Percentiles rank a stretch among this genome's conserved stretches.
Conservation (phyloP, 2,329 filamentous ascomycete species). For the Emydomyces testavorans region DNA sequence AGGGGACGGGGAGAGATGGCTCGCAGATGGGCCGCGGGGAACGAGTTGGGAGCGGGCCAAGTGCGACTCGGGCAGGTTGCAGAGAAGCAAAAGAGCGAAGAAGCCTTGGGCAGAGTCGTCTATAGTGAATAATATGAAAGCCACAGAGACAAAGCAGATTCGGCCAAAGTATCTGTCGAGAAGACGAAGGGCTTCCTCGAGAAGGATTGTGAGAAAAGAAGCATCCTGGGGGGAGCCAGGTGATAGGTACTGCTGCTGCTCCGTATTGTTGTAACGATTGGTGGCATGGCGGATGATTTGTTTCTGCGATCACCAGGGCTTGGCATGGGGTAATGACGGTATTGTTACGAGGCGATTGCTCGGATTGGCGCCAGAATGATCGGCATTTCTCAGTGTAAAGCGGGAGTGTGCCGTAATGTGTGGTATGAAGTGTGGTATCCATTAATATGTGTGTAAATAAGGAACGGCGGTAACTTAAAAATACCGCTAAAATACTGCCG, state of each 20-base stretch:
- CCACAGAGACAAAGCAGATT: background rate
- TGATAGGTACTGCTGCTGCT: conserved; percentile 6
- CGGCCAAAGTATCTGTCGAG: background rate
- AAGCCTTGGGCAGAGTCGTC: background rate
- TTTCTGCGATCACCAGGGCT: conserved; percentile 7
- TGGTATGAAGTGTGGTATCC: too few species aligned
- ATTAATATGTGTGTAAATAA: too few species aligned
- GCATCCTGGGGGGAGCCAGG: conserved; percentile 9
- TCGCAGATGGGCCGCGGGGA: conserved; percentile 4
- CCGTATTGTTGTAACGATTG: conserved; percentile 6
- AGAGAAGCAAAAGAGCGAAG: background rate
- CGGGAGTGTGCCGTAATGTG: background rate
- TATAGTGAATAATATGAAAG: background rate
- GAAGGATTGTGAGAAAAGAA: conserved; percentile 2
- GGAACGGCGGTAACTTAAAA: conserved; percentile 3
- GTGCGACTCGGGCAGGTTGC: background rate
- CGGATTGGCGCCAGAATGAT: background rate
- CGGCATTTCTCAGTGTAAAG: background rate
- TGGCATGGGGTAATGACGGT: conserved; percentile 5
- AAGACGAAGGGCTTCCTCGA: background rate
- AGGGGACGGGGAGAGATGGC: background rate
- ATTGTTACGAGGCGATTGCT: background rate
- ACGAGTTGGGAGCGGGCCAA: background rate
- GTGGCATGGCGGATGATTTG: conserved; percentile 10
- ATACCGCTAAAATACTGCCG: conserved; percentile 1